Base-by-base conservation (phyloP, 2,329 filamentous ascomycete species). In the Colletotrichum falcatum region DNA sequence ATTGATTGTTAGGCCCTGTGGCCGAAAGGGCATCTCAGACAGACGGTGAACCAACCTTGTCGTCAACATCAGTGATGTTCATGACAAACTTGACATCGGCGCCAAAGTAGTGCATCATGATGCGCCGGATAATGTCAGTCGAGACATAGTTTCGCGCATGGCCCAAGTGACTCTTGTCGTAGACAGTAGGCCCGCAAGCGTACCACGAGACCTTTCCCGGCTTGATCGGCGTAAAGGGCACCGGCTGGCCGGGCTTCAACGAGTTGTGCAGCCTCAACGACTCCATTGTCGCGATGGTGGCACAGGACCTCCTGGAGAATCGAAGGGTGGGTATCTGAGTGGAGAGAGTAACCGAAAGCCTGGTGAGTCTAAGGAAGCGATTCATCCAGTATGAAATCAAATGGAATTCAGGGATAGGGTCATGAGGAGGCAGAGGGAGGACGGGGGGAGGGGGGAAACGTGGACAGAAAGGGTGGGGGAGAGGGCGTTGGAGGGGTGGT, bases 131-230 rank as follows among this genome's bases (percentile, higher is more conserved):
- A 73, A 97, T 94, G 80, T 97, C 94, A 55, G 93, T 95, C 60
- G 91, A 93, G 73, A 97, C 93, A 87, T 97, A 97, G 83, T 97
- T 97, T 75, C 94, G 87, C 37, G 93, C 94, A 81, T 97, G 94
- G 37, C 94, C 91, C 55, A 95, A 81, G 83, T 95, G 93, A 72
- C 91, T 88, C 82, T 94, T 91, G 79, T 95, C 93, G 79, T 95
- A 95, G 51, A 92, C 90, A 3, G 94, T 97, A 68, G 94, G 94
- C 23, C 94, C 94, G 83, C 94, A 97, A 74, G 91, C 92, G 81
- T 97, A 97, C 94, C 94, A 97, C 6, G 89, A 90, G 35, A 97
- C 88, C 78, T 91, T 91, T 33, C 89, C 88, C 11, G 86, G 84
- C 77, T 95, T 90, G 58, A 93, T 86, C 18, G 94, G 93, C 53